Percentiles rank a stretch among this genome's conserved stretches.
These are phyloP conservation scores for Raffaelea albimanens DNA, from an alignment of 2,329 filamentous ascomycete species.

Conservation along the genomic window DNA sequence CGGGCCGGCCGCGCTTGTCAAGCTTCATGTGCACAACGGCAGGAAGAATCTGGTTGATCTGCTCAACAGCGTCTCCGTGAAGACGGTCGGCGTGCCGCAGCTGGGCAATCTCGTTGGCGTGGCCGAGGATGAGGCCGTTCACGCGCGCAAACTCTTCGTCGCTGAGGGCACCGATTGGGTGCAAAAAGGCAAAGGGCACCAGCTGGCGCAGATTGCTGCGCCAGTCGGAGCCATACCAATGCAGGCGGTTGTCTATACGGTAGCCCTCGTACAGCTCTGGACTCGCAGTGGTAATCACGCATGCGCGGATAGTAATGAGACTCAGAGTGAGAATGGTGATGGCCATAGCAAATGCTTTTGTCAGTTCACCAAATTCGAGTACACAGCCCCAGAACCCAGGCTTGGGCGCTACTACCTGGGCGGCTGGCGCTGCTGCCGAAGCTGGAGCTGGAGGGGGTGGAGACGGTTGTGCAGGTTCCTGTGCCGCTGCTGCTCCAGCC, in stretches of 20 bases:
- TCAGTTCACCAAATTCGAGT: not conserved
- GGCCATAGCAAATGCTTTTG: conserved; percentile 6
- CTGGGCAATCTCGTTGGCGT: conserved; percentile 16
- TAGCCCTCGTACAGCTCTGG: conserved; percentile 13
- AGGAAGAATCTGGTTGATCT: conserved; percentile 43
- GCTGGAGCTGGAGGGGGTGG: not conserved
- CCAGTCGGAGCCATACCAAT: conserved; percentile 16
- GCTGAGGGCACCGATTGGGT: conserved; percentile 14
- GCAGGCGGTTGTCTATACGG: conserved; percentile 14
- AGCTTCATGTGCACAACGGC: conserved; percentile 45
- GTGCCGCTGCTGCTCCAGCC: not conserved
- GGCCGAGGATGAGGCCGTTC: conserved; percentile 16
- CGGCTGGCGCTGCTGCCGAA: not conserved
- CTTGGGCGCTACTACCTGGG: no score
- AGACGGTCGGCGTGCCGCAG: conserved; percentile 21
- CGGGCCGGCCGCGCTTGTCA: conserved; percentile 38
- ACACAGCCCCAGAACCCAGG: not conserved
- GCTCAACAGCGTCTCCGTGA: conserved; percentile 28
- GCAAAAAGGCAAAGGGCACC: conserved; percentile 13
- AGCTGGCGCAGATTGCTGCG: conserved; percentile 14
- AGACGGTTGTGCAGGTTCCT: not conserved
- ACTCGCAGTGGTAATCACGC: conserved; percentile 11
- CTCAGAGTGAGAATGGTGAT: conserved; percentile 10
- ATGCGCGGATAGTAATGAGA: conserved; percentile 8
- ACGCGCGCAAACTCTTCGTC: conserved; percentile 15